A percentile compares a stretch with the other conserved stretches of the same genome.
These are phyloP conservation scores for Gossypium stocksii DNA, from an alignment of 345 rosid genomes.

Conservation along the genomic window DNA sequence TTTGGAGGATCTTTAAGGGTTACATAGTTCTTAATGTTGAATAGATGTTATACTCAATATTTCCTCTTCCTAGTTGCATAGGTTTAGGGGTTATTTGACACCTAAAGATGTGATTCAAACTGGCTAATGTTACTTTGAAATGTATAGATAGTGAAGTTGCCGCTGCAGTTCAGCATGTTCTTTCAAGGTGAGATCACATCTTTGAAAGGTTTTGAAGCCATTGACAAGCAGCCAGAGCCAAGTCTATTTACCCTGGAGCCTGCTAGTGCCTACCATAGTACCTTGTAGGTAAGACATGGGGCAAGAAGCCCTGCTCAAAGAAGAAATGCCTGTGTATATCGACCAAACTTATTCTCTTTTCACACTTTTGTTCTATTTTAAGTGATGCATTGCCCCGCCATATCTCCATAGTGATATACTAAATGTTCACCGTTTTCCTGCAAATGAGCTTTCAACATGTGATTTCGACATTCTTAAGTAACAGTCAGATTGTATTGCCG, in stretches of 20 bases:
- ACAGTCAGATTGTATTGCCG: not conserved
- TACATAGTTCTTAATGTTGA: not conserved
- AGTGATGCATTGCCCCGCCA: not conserved
- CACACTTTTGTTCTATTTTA: not conserved
- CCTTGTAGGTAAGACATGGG: not conserved
- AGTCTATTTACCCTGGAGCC: not conserved
- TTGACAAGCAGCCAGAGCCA: not conserved
- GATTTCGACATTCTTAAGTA: not conserved
- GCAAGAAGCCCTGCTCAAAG: not conserved
- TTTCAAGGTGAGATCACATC: not conserved
- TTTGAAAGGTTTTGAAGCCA: not conserved
- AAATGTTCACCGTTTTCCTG: not conserved
- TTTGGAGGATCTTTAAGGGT: not conserved
- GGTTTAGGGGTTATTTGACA: not conserved
- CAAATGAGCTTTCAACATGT: conserved; percentile 6
- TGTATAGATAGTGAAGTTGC: not conserved
- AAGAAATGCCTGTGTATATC: not conserved
- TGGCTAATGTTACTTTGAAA: not conserved
- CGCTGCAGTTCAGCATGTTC: not conserved
- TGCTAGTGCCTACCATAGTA: not conserved
- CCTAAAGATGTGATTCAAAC: not conserved
- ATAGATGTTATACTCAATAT: not conserved
- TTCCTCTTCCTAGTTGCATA: not conserved
- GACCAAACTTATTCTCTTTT: not conserved
- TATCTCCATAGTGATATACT: not conserved